Percentiles rank a stretch among this genome's conserved stretches.
These are phyloP conservation scores for Helianthus tuberosus DNA, from an alignment of 129 eudicot genomes.

Conservation along the genomic window DNA sequence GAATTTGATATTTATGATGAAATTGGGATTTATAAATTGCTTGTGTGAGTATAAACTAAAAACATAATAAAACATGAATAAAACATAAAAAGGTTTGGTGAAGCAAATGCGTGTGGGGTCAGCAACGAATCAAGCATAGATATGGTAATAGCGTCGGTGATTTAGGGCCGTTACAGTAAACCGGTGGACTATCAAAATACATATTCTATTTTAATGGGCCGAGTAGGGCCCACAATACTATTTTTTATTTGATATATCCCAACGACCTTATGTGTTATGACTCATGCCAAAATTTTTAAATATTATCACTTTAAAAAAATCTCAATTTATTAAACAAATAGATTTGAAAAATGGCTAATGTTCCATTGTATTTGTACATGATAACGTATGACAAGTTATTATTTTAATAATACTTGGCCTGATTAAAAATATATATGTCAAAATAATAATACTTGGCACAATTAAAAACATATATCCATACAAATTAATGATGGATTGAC, in stretches of 20 bases:
- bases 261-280: constrained; percentile 6
- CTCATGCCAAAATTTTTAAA: neutral
- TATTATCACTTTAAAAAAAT: neutral
- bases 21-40: no score
- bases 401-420: no score
- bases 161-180: constrained; percentile 25
- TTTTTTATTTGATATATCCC: constrained; percentile 13
- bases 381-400: neutral
- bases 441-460: neutral
- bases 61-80: neutral
- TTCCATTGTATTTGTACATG: neutral
- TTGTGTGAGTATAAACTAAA: neutral
- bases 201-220: constrained; percentile 21
- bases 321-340: no score
- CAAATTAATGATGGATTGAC: neutral
- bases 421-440: no score
- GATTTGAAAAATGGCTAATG: neutral
- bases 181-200: constrained; percentile 11
- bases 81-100: constrained; percentile 10
- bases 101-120: constrained; percentile 36
- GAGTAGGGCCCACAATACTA: constrained; percentile 9
- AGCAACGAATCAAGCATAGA: constrained; percentile 13
- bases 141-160: constrained; percentile 36
- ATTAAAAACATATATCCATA: neutral
- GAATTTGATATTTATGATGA: no score